phyloP scores from a whole-genome alignment of 2,329 filamentous ascomycete species.

The Trichoderma sp. region DNA sequence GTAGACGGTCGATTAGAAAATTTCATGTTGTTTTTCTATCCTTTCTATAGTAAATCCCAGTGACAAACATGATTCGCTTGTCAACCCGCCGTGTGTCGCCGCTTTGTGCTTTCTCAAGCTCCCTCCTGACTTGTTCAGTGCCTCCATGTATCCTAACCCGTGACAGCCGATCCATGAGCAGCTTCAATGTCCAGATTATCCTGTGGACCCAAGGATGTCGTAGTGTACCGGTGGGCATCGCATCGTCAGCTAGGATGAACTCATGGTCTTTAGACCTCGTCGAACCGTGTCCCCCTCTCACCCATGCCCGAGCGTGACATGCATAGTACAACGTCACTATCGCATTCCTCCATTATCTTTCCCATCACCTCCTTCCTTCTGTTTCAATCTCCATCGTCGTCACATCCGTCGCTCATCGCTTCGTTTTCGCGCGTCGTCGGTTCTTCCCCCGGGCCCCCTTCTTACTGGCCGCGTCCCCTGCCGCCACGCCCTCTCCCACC shows the following conservation, averaged over 20 bases:
- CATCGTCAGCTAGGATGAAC: too few relatives aligned
- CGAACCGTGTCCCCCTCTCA: too few relatives aligned
- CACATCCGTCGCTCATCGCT: neutral
- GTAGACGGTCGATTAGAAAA: conserved; percentile 2
- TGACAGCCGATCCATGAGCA: neutral
- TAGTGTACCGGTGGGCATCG: neutral
- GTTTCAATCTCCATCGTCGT: neutral
- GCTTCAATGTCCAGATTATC: conserved; percentile 3
- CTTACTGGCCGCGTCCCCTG: conserved; percentile 40
- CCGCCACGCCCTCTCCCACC: conserved; percentile 43
- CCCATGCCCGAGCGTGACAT: neutral
- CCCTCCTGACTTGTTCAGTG: neutral
- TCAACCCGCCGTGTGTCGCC: neutral
- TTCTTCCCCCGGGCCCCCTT: neutral
- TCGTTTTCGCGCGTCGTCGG: neutral
- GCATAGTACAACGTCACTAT: neutral
- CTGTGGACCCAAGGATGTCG: neutral
- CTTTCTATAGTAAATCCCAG: neutral
- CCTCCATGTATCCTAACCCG: neutral
- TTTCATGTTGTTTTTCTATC: neutral
- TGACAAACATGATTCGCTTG: neutral
- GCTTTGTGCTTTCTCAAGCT: neutral
- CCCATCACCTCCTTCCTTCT: neutral
- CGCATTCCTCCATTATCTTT: neutral
- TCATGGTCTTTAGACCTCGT: too few relatives aligned